Evolutionary conservation across 768 basidiomycete species (phyloP).

Genomic region (Auricularia auricula-judae): DNA sequence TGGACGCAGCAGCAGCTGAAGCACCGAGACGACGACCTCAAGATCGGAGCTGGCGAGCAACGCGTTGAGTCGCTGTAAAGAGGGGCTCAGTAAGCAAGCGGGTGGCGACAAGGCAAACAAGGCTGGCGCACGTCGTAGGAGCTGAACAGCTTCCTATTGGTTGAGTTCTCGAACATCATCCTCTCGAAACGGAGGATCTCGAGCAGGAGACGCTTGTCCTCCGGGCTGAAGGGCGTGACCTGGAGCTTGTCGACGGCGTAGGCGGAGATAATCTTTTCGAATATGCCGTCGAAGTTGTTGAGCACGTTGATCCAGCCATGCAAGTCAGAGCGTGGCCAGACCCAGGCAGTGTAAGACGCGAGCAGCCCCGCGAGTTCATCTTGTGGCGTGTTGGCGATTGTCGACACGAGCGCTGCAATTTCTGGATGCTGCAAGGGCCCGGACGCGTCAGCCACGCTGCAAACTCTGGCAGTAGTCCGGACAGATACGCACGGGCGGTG

Average conservation of each 20-base stretch:
- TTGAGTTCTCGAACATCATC: slow-evolving; percentile 90
- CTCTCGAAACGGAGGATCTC: slow-evolving; percentile 84
- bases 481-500: slow-evolving; percentile 52
- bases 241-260: slow-evolving; percentile 85
- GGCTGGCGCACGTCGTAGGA: slow-evolving; percentile 82
- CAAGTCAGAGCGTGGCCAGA: slow-evolving; percentile 91
- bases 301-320: slow-evolving; percentile 94
- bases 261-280: slow-evolving; percentile 71
- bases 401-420: slow-evolving; percentile 70
- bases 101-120: slow-evolving; percentile 2
- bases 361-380: slow-evolving; percentile 64
- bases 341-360: slow-evolving; percentile 67
- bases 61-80: slow-evolving; percentile 70
- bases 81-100: slow-evolving; percentile 1
- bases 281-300: slow-evolving; percentile 86
- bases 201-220: slow-evolving; percentile 61
- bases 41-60: slow-evolving; percentile 82
- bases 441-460: slow-evolving; percentile 12
- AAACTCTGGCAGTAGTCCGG: slow-evolving; percentile 3
- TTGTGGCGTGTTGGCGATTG: slow-evolving; percentile 51
- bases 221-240: slow-evolving; percentile 61
- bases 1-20: slow-evolving; percentile 82
- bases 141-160: slow-evolving; percentile 90
- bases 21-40: slow-evolving; percentile 71
- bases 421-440: slow-evolving; percentile 48